A percentile compares a stretch with the other conserved stretches of the same genome.
Conservation (phyloP, 2,329 filamentous ascomycete species). For the Fusarium dimerum region DNA sequence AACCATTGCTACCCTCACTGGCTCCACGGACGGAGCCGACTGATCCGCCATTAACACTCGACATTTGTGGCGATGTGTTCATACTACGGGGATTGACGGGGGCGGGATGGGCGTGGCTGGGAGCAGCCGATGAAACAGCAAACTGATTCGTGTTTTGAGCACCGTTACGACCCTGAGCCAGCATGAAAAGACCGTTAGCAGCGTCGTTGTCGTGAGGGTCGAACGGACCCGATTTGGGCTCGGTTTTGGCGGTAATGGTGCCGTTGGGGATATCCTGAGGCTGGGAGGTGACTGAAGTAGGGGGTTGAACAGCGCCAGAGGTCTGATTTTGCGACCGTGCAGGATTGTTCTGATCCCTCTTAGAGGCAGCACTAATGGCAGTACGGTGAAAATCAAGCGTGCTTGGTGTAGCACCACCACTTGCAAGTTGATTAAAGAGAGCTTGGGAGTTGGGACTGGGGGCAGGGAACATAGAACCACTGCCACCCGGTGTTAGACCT, state of each 20-base stretch:
- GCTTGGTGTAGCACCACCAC: slow-evolving; percentile 81
- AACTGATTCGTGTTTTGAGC: slow-evolving; percentile 52
- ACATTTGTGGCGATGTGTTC: slow-evolving; percentile 54
- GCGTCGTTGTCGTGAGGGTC: slow-evolving; percentile 93
- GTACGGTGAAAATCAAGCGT: slow-evolving; percentile 95
- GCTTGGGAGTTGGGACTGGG: slow-evolving; percentile 86
- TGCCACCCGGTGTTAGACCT: slow-evolving; percentile 89
- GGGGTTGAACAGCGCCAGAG: slow-evolving; percentile 23
- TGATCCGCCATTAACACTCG: slow-evolving; percentile 48
- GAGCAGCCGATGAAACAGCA: slow-evolving; percentile 45
- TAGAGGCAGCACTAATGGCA: slow-evolving; percentile 76
- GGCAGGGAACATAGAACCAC: slow-evolving; percentile 95
- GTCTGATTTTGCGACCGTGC: slow-evolving; percentile 28
- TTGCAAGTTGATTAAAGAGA: slow-evolving; percentile 76
- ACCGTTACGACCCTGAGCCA: slow-evolving; percentile 71
- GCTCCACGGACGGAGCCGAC: slow-evolving; percentile 52
- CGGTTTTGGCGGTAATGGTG: slow-evolving; percentile 49
- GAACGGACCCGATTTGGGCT: slow-evolving; percentile 64
- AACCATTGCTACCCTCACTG: slow-evolving; percentile 71
- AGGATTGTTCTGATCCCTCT: slow-evolving; percentile 51
- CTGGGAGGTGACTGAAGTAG: slow-evolving; percentile 49
- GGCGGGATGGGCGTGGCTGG: slow-evolving; percentile 52
- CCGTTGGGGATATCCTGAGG: slow-evolving; percentile 53
- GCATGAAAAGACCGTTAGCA: slow-evolving; percentile 88
- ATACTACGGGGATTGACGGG: slow-evolving; percentile 36